Conservation (phyloP, 352 stramenopile species). For the Globisporangium iwayamae region DNA sequence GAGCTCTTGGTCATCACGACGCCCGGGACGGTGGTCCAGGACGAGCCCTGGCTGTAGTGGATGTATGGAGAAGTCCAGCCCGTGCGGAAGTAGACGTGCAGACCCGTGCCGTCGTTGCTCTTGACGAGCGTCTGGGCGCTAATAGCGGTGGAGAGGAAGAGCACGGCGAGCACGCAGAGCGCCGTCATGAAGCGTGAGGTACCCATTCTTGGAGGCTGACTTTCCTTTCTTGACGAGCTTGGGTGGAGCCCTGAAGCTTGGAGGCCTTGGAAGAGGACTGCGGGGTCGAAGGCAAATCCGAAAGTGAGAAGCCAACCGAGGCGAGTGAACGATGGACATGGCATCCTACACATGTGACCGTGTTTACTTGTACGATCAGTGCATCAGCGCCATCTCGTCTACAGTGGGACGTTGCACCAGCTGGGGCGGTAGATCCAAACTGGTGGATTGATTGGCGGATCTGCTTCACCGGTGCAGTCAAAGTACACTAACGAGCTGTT, state of each 20-base stretch:
- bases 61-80: conserved; percentile 35
- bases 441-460: conserved; percentile 9
- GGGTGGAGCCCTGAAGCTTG: neutral
- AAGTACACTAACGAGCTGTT: neutral
- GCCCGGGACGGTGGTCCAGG: conserved; percentile 33
- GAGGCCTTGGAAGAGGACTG: neutral
- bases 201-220: neutral
- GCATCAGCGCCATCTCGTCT: neutral
- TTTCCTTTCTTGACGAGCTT: neutral
- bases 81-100: conserved; percentile 28
- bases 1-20: conserved; percentile 32
- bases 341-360: neutral
- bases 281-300: neutral
- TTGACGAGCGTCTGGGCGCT: conserved; percentile 29
- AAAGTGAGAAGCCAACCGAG: conserved; percentile 3
- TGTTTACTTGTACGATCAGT: neutral
- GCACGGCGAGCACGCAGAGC: neutral
- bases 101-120: conserved; percentile 26
- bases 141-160: conserved; percentile 2
- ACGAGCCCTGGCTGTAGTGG: conserved; percentile 31
- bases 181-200: neutral
- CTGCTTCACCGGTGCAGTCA: neutral
- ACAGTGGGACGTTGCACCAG: conserved; percentile 4
- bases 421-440: neutral
- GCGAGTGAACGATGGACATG: neutral